A percentile compares a stretch with the other conserved stretches of the same genome.
Evolutionary conservation across 192 early-diverging fungal genomes (phyloP).

Genomic region (Coemansia brasiliensis): DNA sequence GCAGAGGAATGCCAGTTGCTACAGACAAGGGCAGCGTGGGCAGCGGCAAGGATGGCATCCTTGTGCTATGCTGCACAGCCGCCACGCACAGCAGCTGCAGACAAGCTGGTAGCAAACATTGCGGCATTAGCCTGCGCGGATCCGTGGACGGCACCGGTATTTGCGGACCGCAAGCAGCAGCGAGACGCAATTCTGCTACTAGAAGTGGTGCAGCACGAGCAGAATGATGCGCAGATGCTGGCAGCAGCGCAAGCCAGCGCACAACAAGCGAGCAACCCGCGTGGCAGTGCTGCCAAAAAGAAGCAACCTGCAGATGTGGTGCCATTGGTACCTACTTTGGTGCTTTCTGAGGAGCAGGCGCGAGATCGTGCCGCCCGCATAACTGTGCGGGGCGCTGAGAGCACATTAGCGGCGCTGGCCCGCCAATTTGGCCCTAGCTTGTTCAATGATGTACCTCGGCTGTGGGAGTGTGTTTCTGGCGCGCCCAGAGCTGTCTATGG

Average conservation of each 20-base stretch:
- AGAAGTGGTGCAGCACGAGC: constrained; percentile 46
- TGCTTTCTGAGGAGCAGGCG: constrained; percentile 42
- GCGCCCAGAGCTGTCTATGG: constrained; percentile 29
- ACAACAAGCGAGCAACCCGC: constrained; percentile 16
- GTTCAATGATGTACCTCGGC: constrained; percentile 24
- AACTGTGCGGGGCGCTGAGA: constrained; percentile 68
- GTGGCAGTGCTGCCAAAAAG: no score
- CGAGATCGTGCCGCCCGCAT: constrained; percentile 56
- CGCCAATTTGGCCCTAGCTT: constrained; percentile 37
- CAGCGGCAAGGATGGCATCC: constrained; percentile 53
- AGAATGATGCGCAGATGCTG: constrained; percentile 37
- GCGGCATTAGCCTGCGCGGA: constrained; percentile 84
- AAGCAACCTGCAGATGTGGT: constrained; percentile 13
- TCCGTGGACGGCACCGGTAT: constrained; percentile 66
- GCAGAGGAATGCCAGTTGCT: constrained; percentile 58
- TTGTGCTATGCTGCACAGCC: constrained; percentile 20
- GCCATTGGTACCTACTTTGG: constrained; percentile 22
- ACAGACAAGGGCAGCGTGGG: constrained; percentile 59
- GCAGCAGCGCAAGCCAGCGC: constrained; percentile 41
- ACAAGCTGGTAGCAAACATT: constrained; percentile 89
- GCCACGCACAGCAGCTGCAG: constrained; percentile 56
- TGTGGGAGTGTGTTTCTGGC: constrained; percentile 47
- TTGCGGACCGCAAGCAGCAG: constrained; percentile 44
- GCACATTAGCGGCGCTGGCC: constrained; percentile 33
- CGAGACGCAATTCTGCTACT: constrained; percentile 36